Base-by-base conservation (phyloP, 2,329 filamentous ascomycete genomes). In the Passalora sequoiae region DNA sequence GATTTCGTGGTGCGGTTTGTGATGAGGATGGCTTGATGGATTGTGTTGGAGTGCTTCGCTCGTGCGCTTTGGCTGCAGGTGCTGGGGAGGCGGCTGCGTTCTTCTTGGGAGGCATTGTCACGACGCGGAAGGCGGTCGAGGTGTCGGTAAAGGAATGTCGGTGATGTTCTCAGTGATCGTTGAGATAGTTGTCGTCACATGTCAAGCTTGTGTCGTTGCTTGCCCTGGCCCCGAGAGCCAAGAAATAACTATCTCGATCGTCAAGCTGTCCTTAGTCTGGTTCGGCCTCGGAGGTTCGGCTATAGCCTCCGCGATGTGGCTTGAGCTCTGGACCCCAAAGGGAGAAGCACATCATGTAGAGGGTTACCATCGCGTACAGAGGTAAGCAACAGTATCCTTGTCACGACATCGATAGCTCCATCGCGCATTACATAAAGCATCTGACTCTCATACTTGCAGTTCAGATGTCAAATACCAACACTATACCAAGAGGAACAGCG, bases 81-180 rank as follows among this genome's bases (percentile, higher is more conserved):
- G 46, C 47, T 17, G 50, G 49, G 39, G 32, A 50, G 46, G 17
- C 41, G 44, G 27, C 44, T 43, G 49, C 37, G 30, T 49, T 49
- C 31, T 53, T 55, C 49, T 58, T 57, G 38, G 59, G 55, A 6
- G 56, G 44, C 59, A 61, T 61, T 25, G 36, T 55, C 43, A 39
- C 8, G 38, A 35, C 16, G 33, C 22, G n/a, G 43, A 36, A n/a
- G n/a, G n/a, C n/a, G 8, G 38, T 29, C 2, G 38, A 35, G 36
- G 20, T 30, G n/a, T 31, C 8, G 21, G 39, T 16, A 21, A 39
- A 33, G 27, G 28, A 22, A 8, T 16, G 22, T 32, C 22, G 32
- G 17, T 21, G 12, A 27, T 27, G 24, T 7, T 12, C 24, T 27
- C 12, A 12, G 32, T 46, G 17, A 27, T 35, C 15, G 21, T 6